Evolutionary conservation across 306 rosid genomes (phyloP).

Genomic region (Sechiopsis laciniata): DNA sequence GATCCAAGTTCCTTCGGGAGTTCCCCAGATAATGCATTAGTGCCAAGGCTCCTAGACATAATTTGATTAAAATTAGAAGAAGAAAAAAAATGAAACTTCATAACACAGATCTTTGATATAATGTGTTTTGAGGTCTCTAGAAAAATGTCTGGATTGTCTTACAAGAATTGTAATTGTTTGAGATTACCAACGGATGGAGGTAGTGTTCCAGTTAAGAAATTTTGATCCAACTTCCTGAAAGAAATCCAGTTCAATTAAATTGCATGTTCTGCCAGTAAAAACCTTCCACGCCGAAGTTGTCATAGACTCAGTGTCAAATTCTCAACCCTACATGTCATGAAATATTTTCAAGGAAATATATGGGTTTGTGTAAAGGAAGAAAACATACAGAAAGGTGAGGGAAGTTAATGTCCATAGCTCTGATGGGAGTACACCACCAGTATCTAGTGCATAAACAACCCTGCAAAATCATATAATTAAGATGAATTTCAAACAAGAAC

Average conservation of each 20-base stretch:
- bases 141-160: conserved; percentile 25
- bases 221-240: conserved; percentile 52
- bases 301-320: not conserved
- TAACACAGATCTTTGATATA: not conserved
- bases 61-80: conserved; percentile 14
- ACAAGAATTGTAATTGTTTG: conserved; percentile 56
- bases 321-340: not conserved
- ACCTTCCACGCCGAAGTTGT: not conserved
- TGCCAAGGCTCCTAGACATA: conserved; percentile 43
- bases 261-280: not conserved
- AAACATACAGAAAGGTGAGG: conserved; percentile 61
- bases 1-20: conserved; percentile 66
- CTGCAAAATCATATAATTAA: conserved; percentile 32
- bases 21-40: conserved; percentile 61
- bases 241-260: conserved; percentile 17
- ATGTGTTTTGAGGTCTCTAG: not conserved
- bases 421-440: conserved; percentile 50
- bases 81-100: not conserved
- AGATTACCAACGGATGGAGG: conserved; percentile 65
- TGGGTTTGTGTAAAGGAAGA: not conserved
- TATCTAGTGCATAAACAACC: conserved; percentile 42
- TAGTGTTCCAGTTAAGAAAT: conserved; percentile 57
- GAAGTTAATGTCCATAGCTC: conserved; percentile 64
- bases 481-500: not conserved
- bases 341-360: not conserved